These are phyloP conservation scores for Calendula officinalis DNA, from an alignment of 129 eudicot species.

Conservation along the genomic window DNA sequence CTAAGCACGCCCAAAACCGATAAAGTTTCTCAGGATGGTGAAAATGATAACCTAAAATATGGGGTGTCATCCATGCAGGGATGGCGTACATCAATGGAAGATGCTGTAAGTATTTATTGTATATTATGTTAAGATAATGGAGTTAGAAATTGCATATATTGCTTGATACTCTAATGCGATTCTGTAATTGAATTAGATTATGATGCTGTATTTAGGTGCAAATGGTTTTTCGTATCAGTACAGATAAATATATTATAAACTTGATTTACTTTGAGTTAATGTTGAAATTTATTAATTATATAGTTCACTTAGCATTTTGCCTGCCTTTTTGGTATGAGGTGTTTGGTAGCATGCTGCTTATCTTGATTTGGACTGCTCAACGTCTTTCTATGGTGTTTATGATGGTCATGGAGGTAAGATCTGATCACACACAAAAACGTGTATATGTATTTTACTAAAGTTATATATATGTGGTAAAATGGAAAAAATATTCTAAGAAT, in stretches of 20 bases:
- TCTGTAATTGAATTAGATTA: constrained; percentile 1
- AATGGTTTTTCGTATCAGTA: not conserved
- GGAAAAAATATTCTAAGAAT: not conserved
- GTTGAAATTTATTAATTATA: constrained; percentile 8
- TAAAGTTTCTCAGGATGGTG: constrained; percentile 80
- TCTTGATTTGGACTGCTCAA: constrained; percentile 62
- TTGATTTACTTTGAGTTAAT: constrained; percentile 14
- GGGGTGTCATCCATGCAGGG: constrained; percentile 94
- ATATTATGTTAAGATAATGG: constrained; percentile 8
- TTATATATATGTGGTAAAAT: not conserved
- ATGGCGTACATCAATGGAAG: constrained; percentile 97
- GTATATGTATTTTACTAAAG: constrained; percentile 1
- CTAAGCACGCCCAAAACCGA: constrained; percentile 76
- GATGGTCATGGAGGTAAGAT: constrained; percentile 95
- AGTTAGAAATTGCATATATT: not conserved
- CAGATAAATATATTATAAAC: constrained; percentile 15
- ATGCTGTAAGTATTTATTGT: constrained; percentile 61
- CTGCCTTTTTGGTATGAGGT: constrained; percentile 35
- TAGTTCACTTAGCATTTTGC: constrained; percentile 20
- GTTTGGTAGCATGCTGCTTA: constrained; percentile 79
- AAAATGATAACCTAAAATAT: constrained; percentile 59
- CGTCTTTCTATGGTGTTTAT: constrained; percentile 89
- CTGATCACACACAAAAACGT: not conserved
- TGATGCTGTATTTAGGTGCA: constrained; percentile 3
- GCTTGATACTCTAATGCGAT: not conserved